Evolutionary conservation across 1,139 yeast species (phyloP).

Genomic region (Yamadazyma dendronema): DNA sequence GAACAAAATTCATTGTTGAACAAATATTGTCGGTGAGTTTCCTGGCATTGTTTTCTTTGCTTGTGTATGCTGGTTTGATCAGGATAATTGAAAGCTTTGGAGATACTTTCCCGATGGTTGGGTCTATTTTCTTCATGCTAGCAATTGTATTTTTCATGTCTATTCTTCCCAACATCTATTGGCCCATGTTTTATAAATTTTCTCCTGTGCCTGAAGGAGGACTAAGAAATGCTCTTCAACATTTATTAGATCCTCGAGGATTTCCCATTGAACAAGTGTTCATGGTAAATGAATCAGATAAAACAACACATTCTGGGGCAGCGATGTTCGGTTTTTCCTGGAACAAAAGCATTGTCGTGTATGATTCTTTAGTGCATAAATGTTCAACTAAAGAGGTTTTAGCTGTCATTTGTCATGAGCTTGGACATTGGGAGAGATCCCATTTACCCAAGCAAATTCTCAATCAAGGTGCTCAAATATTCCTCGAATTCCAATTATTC

Average conservation of each 20-base stretch:
- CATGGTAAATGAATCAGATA: conserved; percentile 66
- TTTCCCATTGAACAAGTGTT: conserved; percentile 3
- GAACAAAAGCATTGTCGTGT: conserved; percentile 81
- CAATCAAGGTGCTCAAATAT: conserved; percentile 6
- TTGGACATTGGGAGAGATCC: conserved; percentile 84
- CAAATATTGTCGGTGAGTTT: too few relatives aligned
- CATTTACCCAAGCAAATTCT: conserved; percentile 32
- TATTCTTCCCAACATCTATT: conserved; percentile 1
- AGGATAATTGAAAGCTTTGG: conserved; percentile 3
- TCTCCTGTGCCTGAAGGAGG: conserved; percentile 4
- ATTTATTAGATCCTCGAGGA: neutral
- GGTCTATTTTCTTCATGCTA: conserved; percentile 3
- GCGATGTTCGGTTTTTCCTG: conserved; percentile 85
- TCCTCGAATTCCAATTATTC: conserved; percentile 5
- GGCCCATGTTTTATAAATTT: conserved; percentile 4
- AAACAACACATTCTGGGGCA: conserved; percentile 86
- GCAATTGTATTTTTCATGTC: conserved; percentile 4
- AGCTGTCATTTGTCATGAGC: conserved; percentile 85
- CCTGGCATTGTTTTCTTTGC: conserved; percentile 2
- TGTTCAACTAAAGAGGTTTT: conserved; percentile 65
- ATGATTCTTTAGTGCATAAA: conserved; percentile 72
- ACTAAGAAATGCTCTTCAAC: conserved; percentile 3
- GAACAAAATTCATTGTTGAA: too few relatives aligned
- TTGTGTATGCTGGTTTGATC: conserved; percentile 3
- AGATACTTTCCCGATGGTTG: conserved; percentile 2